These are phyloP conservation scores for Aspergillus persii DNA, from an alignment of 2,329 filamentous ascomycete species.

Conservation along the genomic window DNA sequence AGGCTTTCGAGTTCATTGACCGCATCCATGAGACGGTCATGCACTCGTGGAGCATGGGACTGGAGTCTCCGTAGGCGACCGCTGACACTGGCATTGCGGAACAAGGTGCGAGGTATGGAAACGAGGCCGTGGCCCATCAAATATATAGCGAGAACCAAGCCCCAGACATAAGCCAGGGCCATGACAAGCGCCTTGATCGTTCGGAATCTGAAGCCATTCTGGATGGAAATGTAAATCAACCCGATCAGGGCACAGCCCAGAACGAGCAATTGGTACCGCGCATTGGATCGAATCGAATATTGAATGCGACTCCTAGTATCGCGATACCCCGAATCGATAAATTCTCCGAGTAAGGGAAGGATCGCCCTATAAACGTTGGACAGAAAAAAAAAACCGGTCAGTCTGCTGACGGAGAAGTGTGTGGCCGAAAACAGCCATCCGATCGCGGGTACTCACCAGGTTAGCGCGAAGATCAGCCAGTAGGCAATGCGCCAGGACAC, in stretches of 20 bases:
- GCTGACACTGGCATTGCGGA: conserved; percentile 75
- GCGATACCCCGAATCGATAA: conserved; percentile 88
- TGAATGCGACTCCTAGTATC: conserved; percentile 76
- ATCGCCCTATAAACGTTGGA: conserved; percentile 65
- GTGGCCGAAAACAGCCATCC: background rate
- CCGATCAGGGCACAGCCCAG: conserved; percentile 68
- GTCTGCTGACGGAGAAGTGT: background rate
- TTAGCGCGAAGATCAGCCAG: conserved; percentile 93
- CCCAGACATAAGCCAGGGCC: conserved; percentile 94
- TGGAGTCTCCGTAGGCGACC: conserved; percentile 73
- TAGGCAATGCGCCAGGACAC: conserved; percentile 95
- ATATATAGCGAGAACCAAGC: conserved; percentile 86
- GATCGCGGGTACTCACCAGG: conserved; percentile 62
- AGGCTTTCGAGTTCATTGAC: conserved; percentile 75
- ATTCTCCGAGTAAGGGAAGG: conserved; percentile 88
- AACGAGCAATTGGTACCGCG: conserved; percentile 80
- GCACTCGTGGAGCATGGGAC: conserved; percentile 71
- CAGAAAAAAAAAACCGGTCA: background rate
- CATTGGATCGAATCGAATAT: conserved; percentile 85
- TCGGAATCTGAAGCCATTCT: conserved; percentile 68
- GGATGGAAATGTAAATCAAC: conserved; percentile 78
- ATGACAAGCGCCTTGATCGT: conserved; percentile 83
- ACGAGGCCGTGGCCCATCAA: conserved; percentile 97
- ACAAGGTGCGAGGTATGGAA: conserved; percentile 77
- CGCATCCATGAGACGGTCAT: conserved; percentile 86